Conservation (phyloP, 257 asterid species). For the Solanum infundibuliforme region DNA sequence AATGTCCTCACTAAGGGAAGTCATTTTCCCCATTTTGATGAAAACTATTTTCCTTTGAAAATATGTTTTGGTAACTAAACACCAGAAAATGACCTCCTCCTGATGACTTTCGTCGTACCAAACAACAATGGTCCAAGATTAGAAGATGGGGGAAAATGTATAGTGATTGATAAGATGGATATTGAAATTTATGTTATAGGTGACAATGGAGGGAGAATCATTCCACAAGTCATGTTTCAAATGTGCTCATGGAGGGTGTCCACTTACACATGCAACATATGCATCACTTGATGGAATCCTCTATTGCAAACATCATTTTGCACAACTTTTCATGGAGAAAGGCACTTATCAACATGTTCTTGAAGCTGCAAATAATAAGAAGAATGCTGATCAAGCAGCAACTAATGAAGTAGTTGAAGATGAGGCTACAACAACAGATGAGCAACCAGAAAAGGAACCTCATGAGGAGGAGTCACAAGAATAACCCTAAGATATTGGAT, state of each 20-base stretch:
- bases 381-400: constrained; percentile 11
- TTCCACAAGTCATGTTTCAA: constrained; percentile 57
- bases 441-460: constrained; percentile 2
- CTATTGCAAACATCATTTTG: constrained; percentile 58
- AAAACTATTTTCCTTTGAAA: background rate
- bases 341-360: constrained; percentile 57
- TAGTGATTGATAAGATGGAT: background rate
- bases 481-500: background rate
- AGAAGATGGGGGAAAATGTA: background rate
- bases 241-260: constrained; percentile 60
- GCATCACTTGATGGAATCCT: constrained; percentile 50
- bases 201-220: constrained; percentile 59
- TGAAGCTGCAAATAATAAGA: constrained; percentile 23
- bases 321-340: constrained; percentile 60
- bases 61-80: background rate
- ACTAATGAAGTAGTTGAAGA: background rate
- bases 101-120: background rate
- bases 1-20: background rate
- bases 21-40: background rate
- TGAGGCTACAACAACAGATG: background rate
- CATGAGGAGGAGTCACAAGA: background rate
- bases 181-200: background rate
- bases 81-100: background rate
- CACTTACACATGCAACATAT: constrained; percentile 48
- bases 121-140: background rate